Base-by-base conservation (phyloP, 1,139 yeast species). In the Geotrichum restrictum region DNA sequence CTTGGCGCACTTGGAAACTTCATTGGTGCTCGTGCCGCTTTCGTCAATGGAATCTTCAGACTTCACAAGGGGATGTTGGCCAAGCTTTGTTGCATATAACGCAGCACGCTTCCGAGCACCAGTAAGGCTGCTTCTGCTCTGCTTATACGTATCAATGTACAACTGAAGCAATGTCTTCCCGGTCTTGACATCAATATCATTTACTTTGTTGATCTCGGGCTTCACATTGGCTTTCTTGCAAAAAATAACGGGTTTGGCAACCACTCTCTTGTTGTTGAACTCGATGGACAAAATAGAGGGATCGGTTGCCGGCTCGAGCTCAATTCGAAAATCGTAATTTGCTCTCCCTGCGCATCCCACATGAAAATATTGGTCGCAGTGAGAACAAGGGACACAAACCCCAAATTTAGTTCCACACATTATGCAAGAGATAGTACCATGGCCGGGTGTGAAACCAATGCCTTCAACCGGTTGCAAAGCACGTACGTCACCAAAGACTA, bases 301-400 rank as follows among this genome's bases (percentile, higher is more conserved):
- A 47, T 56, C 57, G 18, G 59, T 54, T 6, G 56, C 51, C 29
- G 56, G 54, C 51, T 61, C 50, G 2, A 69, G 45, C 21, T 61
- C 62, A 44, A 73, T 66, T 3, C 74, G 74, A 48, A 72, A 61
- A 8, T 53, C 51, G 52, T 57, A 69, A 11, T 63, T 60, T 8
- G 57, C 49, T 19, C 56, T 57, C 16, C 61, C 81, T 2, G 87
- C 89, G 71, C 96, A 88, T 0, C 86, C 83, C 0, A 80, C 73
- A 67, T 88, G 96, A 53, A 73, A 73, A 3, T 61, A 56, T 2
- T 64, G 63, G 1, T 64, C 57, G 57, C 85, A 81, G 2, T 67
- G 52, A 8, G 68, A 65, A 62, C 86, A 81, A 14, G 60, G 55
- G 1, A 68, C 62, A 27, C 78, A 62, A 1, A 74, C 72, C 10